A percentile compares a stretch with the other conserved stretches of the same genome.
These are phyloP conservation scores for Rhizopogon vulgaris DNA, from an alignment of 768 basidiomycete genomes.

Conservation along the genomic window DNA sequence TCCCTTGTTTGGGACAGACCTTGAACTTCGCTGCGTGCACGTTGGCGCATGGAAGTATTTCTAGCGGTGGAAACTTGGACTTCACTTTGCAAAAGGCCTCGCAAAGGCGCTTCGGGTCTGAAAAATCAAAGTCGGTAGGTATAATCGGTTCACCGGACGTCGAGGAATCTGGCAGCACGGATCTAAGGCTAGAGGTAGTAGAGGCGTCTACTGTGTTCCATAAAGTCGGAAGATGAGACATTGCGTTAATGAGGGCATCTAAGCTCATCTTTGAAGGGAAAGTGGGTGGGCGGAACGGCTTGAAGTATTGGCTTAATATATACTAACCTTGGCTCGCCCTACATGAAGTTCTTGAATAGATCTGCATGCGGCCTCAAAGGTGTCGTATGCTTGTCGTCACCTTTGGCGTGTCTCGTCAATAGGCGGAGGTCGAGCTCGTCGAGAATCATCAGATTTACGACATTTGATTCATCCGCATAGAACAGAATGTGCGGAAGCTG, in stretches of 20 bases:
- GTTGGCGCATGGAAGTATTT: slow-evolving; percentile 32
- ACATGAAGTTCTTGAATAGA: too few species aligned
- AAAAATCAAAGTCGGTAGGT: neutral
- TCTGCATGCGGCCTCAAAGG: neutral
- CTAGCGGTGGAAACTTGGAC: slow-evolving; percentile 19
- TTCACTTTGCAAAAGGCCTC: neutral
- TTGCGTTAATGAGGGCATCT: neutral
- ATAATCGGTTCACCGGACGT: neutral
- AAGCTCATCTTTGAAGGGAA: neutral
- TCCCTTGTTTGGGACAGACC: slow-evolving; percentile 27
- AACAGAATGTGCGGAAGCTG: too few species aligned
- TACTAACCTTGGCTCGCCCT: neutral
- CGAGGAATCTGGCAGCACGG: neutral
- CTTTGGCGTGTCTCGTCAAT: too few species aligned
- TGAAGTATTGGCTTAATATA: neutral
- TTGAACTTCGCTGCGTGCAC: slow-evolving; percentile 16
- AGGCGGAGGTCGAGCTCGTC: too few species aligned
- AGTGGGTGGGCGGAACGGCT: neutral
- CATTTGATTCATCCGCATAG: neutral
- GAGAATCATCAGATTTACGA: neutral
- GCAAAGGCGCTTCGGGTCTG: neutral
- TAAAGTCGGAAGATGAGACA: neutral
- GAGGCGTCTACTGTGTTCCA: neutral
- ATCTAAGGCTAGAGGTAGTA: neutral
- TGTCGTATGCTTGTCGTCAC: too few species aligned